Evolutionary conservation across 2,329 filamentous ascomycete species (phyloP), one percentile per base, ranked within the genome.

Genomic region (Metarhizium guizhouense): DNA sequence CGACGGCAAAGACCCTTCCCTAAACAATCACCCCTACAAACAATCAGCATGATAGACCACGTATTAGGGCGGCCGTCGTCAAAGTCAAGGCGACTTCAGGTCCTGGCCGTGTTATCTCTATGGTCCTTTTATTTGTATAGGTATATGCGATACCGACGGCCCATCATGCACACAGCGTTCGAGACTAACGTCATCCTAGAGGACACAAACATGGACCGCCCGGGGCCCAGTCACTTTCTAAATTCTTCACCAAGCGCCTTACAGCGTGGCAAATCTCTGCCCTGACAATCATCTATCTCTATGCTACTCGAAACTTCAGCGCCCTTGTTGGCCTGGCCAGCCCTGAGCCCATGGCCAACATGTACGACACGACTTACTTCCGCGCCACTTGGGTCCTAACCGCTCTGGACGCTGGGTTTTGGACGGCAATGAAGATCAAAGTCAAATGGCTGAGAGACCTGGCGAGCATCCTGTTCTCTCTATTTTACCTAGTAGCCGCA

Each of bases 381-480:
- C 86, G 94, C 51, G 94, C 94, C 55, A 99, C 94, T 67, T 99
- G 94, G 94, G 83, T 97, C 16, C 85, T 94, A 54, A 99, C 94
- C 0, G 94, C 91, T 0, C 74, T 99, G 58, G 94, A 99, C 65
- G 94, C 94, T 6, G 94, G 94, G 1, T 99, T 96, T 71, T 99
- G 94, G 94, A 96, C 91, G 0, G 94, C 94, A 38, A 99, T 99
- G 94, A 87, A 85, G 64, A 92, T 99, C 60, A 83, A 82, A 51
- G 69, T 68, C 53, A 91, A 88, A 64, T 92, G 88, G 83, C 63
- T 96, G 47, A 81, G 91, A 43, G 92, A 97, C 68, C 67, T 96
- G 14, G 83, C 88, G 10, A 91, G 90, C 67, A 78, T 97, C 20
- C 76, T 90, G 50, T 97, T 96, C 70, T 89, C 89, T 0, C 68